These are phyloP conservation scores for Agaricus bisporus DNA, from an alignment of 768 basidiomycete species.

Conservation along the genomic window DNA sequence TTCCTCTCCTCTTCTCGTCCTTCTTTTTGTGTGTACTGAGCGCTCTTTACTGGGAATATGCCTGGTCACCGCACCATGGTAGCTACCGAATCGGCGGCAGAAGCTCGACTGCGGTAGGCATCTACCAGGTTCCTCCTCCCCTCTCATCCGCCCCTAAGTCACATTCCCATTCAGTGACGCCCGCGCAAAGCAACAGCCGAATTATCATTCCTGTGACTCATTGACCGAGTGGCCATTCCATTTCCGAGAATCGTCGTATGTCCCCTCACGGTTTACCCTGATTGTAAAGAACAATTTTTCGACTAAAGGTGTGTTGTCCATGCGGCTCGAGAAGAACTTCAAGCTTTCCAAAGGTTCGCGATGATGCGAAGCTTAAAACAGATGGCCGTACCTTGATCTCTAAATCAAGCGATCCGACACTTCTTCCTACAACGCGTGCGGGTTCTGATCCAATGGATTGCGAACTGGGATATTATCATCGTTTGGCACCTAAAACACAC, in stretches of 20 bases:
- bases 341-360: not conserved
- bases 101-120: constrained; percentile 1
- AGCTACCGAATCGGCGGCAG: not conserved
- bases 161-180: not conserved
- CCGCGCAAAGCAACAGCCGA: not conserved
- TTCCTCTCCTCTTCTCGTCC: not conserved
- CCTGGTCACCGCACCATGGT: not conserved
- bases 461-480: not conserved
- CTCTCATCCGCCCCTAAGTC: not conserved
- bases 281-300: not conserved
- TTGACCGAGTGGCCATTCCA: too few relatives aligned
- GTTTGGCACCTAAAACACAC: not conserved
- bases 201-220: not conserved
- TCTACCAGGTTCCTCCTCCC: not conserved
- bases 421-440: not conserved
- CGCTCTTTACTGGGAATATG: not conserved
- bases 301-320: not conserved
- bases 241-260: not conserved
- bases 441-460: not conserved
- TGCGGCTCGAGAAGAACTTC: not conserved
- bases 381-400: not conserved
- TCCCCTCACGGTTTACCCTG: not conserved
- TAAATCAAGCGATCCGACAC: not conserved
- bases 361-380: not conserved
- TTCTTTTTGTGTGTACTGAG: too few relatives aligned